These are phyloP conservation scores for Sarocladiaceae sp. DNA, from an alignment of 2,329 filamentous ascomycete species.

Conservation along the genomic window DNA sequence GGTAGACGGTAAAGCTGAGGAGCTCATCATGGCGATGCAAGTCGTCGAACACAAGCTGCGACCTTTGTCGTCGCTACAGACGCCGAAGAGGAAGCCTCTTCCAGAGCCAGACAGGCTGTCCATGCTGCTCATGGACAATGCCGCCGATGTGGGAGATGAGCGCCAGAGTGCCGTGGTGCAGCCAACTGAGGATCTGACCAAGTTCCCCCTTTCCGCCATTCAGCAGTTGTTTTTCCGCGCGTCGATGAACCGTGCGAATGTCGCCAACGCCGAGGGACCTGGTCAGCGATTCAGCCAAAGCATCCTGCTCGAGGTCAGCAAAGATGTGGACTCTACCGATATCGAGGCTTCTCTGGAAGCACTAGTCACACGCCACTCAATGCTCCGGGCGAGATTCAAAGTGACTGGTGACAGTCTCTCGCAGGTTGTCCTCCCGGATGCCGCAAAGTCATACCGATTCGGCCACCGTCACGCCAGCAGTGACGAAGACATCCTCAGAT, in stretches of 20 bases:
- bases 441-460: conserved; percentile 36
- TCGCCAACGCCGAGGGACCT: conserved; percentile 24
- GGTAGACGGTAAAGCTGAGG: conserved; percentile 38
- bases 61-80: conserved; percentile 20
- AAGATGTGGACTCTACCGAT: conserved; percentile 33
- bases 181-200: conserved; percentile 23
- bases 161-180: conserved; percentile 13
- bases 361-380: conserved; percentile 42
- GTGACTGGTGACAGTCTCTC: conserved; percentile 35
- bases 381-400: conserved; percentile 43
- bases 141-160: conserved; percentile 19
- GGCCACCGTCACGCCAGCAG: conserved; percentile 31
- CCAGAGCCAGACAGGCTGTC: conserved; percentile 3
- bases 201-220: conserved; percentile 45
- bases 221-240: conserved; percentile 48
- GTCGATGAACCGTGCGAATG: conserved; percentile 30
- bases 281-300: conserved; percentile 46
- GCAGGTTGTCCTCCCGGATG: conserved; percentile 35
- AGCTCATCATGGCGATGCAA: conserved; percentile 38
- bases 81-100: background rate
- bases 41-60: conserved; percentile 30
- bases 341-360: conserved; percentile 42
- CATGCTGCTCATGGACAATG: conserved; percentile 3
- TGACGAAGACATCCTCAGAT: conserved; percentile 33
- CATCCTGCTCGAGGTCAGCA: conserved; percentile 38